Conservation (phyloP, 2,329 filamentous ascomycete species). For the Domatiomyces globalis region DNA sequence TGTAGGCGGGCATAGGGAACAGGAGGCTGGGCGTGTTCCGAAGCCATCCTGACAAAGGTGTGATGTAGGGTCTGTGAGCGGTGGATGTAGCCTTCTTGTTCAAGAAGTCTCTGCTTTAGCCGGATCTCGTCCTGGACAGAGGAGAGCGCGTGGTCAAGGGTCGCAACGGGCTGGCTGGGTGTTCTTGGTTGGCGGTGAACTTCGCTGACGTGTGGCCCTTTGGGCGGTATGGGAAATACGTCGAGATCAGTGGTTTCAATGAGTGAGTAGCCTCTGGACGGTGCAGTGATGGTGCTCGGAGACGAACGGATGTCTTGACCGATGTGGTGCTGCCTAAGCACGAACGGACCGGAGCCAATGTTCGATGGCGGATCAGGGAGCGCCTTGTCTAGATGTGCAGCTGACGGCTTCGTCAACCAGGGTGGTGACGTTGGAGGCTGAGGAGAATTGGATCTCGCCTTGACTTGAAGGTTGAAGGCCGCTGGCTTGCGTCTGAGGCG, state of each 20-base stretch:
- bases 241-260: not conserved
- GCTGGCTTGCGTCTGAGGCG: constrained; percentile 15
- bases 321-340: not conserved
- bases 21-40: constrained; percentile 40
- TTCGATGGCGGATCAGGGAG: not conserved
- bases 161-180: too few relatives aligned
- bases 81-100: not conserved
- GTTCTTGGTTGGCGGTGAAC: not conserved
- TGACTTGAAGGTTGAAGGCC: constrained; percentile 11
- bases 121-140: not conserved
- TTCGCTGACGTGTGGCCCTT: not conserved
- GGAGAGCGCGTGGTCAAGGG: not conserved
- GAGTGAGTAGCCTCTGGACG: not conserved
- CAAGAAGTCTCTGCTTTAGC: not conserved
- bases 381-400: not conserved
- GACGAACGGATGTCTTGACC: not conserved
- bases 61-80: not conserved
- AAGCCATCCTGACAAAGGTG: constrained; percentile 14
- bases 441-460: not conserved
- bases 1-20: constrained; percentile 62
- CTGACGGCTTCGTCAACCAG: not conserved
- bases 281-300: not conserved
- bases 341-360: not conserved
- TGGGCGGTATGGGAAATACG: not conserved
- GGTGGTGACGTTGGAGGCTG: not conserved